Evolutionary conservation across 192 early-diverging fungal species (phyloP).

Genomic region (Backusella liffmaniae): DNA sequence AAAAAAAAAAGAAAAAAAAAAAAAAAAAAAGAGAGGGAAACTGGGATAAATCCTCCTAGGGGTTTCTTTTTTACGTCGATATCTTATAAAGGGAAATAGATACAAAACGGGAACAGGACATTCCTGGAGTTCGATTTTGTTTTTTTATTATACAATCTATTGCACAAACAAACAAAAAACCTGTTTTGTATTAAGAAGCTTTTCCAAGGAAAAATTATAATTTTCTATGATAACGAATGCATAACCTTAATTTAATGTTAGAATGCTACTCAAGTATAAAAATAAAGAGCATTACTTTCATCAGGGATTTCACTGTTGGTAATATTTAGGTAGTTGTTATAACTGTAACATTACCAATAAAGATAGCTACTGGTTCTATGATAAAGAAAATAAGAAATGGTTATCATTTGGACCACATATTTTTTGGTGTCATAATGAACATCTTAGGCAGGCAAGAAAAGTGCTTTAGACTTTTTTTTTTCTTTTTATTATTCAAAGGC

Average conservation of each 20-base stretch:
- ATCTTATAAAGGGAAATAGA: neutral
- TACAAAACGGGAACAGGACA: neutral
- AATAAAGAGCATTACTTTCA: neutral
- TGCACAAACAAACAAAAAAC: neutral
- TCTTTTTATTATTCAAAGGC: neutral
- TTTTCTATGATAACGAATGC: constrained; percentile 6
- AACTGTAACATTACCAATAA: neutral
- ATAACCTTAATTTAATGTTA: neutral
- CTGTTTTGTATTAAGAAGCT: neutral
- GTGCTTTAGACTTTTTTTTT: neutral
- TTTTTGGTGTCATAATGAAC: neutral
- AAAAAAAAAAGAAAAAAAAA: neutral
- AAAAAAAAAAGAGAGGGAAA: neutral
- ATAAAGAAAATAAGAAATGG: neutral
- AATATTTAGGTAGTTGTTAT: neutral
- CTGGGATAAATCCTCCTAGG: neutral
- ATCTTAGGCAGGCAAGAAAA: neutral
- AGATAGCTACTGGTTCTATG: neutral
- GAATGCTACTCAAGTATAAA: neutral
- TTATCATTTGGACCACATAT: neutral
- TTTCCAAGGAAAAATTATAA: neutral
- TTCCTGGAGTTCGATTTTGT: neutral
- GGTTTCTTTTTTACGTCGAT: neutral
- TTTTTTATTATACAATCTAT: neutral
- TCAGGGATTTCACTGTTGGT: neutral